phyloP scores from a whole-genome alignment of 208 protist genomes.

The Trichomonas tenax region DNA sequence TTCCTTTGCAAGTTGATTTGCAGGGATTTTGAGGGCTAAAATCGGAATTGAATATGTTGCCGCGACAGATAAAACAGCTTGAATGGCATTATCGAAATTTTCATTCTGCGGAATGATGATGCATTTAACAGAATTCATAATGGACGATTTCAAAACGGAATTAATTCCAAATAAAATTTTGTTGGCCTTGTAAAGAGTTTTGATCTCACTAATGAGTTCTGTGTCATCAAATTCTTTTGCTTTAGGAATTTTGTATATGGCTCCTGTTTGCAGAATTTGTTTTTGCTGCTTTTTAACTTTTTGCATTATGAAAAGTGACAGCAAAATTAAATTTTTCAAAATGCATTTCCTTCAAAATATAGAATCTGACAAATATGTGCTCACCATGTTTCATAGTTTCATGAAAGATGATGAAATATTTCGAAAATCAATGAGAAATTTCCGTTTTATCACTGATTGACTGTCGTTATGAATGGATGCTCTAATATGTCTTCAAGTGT shows the following conservation, averaged over 20 bases:
- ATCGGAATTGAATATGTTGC: not conserved
- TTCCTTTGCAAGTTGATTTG: not conserved
- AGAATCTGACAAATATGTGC: too few relatives aligned
- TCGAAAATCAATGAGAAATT: too few relatives aligned
- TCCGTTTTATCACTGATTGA: too few relatives aligned
- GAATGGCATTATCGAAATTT: not conserved
- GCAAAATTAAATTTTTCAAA: not conserved
- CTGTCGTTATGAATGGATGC: not conserved
- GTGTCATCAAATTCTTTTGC: not conserved
- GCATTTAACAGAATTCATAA: not conserved
- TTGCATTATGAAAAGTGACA: not conserved
- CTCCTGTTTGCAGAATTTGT: not conserved
- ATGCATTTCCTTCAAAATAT: not conserved
- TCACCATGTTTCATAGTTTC: too few relatives aligned
- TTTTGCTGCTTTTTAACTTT: not conserved
- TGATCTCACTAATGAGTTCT: not conserved
- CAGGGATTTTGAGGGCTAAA: not conserved
- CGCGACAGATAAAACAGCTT: not conserved
- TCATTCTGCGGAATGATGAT: not conserved
- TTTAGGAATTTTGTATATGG: not conserved
- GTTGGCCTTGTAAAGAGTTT: not conserved
- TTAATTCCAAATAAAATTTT: not conserved
- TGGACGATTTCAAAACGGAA: not conserved
- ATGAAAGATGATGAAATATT: too few relatives aligned
- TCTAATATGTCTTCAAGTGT: not conserved